Evolutionary conservation across 202 grass and related monocot species (phyloP), one percentile per base, ranked within the genome.

Genomic region (Panicum hallii): DNA sequence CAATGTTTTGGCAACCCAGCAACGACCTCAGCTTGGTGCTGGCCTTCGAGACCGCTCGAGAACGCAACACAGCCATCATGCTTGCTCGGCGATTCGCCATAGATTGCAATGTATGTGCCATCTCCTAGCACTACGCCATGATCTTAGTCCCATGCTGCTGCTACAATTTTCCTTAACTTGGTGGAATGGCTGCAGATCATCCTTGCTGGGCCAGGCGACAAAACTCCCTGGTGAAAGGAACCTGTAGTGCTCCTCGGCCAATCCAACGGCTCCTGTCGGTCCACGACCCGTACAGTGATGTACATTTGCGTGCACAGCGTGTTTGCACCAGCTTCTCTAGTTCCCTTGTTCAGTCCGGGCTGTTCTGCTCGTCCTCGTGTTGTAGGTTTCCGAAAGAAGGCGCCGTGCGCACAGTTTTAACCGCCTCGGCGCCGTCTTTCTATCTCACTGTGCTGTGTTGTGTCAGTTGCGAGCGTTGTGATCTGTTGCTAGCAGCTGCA

Each of bases 31-130:
- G 83, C 79, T 86, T 95, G 60, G 85, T 84, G 20, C 72, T 99
- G 46, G 96, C 91, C 70, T 95, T 99, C 2, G 91, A 99, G 85
- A 94, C 86, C 20, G 71, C 85, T 1, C 92, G 96, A 70, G 93
- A 99, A 62, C 89, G 96, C 23, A 99, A 98, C 85, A 83, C 89
- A 0, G 93, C 90, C 1, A 93, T 98, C 81, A 98, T 94, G 93
- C 88, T 98, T 61, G 93, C 93, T 9, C 86, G 96, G 52, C 90
- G 91, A 38, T 98, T 95, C 53, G 96, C 96, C 10, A 87, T 95
- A 67, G 93, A 95, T 79, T 98, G 93, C 83, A 95, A 98, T 89
- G 96, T 98, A 91, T 26, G 86, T 76, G 43, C 43, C 34, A 53
- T 36, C 23, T 4, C 17, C 46, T 26, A 70, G 12, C 17, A 17